Evolutionary conservation across 371 early-diverging fungal genomes (phyloP), one percentile per base, ranked within the genome.

Genomic region (Apophysomyces variabilis): DNA sequence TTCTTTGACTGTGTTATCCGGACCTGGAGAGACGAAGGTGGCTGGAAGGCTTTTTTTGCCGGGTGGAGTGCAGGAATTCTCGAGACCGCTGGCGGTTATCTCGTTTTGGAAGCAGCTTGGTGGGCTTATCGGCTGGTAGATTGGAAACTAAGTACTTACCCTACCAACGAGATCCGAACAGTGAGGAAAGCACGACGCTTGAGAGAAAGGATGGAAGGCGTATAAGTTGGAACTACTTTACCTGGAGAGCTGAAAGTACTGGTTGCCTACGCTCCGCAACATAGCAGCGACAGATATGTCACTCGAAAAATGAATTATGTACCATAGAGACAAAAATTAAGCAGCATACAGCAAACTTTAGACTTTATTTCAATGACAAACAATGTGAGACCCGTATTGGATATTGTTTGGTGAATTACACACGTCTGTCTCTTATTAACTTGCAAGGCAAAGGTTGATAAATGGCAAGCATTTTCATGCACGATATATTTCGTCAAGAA

Each of bases 31-130:
- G 67, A 72, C n/a, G 78, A 79, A 68, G 80, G 77, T 6, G 78
- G 80, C 1, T 71, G 68, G 71, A 70, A 62, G 38, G 83, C 76
- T 5, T 76, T 83, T 45, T 83, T 73, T 72, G 73, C 77, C 14
- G 83, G 80, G 1, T 79, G 79, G 77, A 77, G 80, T 32, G 72
- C 72, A 38, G 73, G 74, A 7, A 45, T 83, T 21, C 44, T 78
- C 5, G 83, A 83, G 44, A 66, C 80, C 9, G 70, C 62, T 5
- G 70, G 73, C 44, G 70, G 76, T 14, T 83, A 77, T 50, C 8
- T 74, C 6, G 70, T 83, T 8, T 41, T 83, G 9, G 83, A 83
- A 62, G 72, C 73, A 8, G 73, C 83, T 14, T 83, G 83, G 83
- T 60, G 65, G 45, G 66, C 70, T 0, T 80, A 80, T 58, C 64